Conservation (phyloP, 2,329 filamentous ascomycete species). For the Phialophora chinensis region DNA sequence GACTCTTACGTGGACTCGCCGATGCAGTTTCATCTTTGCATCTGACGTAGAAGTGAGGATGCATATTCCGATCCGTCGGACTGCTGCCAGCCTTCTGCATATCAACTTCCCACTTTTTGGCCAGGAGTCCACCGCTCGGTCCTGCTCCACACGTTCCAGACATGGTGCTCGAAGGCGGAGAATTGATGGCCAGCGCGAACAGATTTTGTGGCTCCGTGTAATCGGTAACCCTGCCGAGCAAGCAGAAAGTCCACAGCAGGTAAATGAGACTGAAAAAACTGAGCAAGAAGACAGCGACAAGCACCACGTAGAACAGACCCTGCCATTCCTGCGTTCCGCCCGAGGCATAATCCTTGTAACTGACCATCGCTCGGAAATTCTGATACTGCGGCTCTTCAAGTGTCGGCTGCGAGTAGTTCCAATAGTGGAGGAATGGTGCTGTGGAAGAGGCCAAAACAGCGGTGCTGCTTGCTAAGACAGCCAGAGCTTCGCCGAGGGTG, state of each 20-base stretch:
- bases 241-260: slow-evolving; percentile 42
- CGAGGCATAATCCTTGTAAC: slow-evolving; percentile 72
- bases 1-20: background rate
- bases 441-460: slow-evolving; percentile 65
- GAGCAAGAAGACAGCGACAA: slow-evolving; percentile 69
- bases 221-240: slow-evolving; percentile 71
- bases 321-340: slow-evolving; percentile 68
- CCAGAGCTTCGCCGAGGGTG: slow-evolving; percentile 74
- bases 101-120: slow-evolving; percentile 52
- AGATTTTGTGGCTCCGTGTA: slow-evolving; percentile 79
- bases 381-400: slow-evolving; percentile 59
- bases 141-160: slow-evolving; percentile 63
- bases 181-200: slow-evolving; percentile 72
- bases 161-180: slow-evolving; percentile 47
- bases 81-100: slow-evolving; percentile 53
- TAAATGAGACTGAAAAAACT: slow-evolving; percentile 55
- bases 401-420: slow-evolving; percentile 53
- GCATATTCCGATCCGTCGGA: slow-evolving; percentile 2
- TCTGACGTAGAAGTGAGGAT: slow-evolving; percentile 35
- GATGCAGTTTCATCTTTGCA: slow-evolving; percentile 25
- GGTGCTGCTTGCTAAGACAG: slow-evolving; percentile 71
- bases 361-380: slow-evolving; percentile 68
- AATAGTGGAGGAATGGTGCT: slow-evolving; percentile 66
- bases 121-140: slow-evolving; percentile 58
- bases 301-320: slow-evolving; percentile 69